Conservation (phyloP, 2,329 filamentous ascomycete genomes). For the Saccharata proteae region DNA sequence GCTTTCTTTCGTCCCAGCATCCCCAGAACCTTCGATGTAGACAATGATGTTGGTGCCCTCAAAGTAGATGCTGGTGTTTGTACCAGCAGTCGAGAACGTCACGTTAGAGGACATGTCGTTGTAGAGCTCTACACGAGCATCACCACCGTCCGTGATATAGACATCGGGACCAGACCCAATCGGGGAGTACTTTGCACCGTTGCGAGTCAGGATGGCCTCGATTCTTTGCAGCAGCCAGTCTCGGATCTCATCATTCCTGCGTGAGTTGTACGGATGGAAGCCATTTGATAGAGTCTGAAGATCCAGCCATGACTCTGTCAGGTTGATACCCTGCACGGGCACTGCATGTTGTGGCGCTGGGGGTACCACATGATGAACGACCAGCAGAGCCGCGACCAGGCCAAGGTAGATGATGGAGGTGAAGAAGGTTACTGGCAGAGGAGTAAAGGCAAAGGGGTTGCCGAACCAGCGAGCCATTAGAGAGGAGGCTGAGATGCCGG, state of each 20-base stretch:
- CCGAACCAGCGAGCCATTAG: too few species aligned
- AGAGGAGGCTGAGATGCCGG: too few species aligned
- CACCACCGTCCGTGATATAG: slow-evolving; percentile 17
- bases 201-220: slow-evolving; percentile 53
- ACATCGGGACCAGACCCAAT: too few species aligned
- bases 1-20: slow-evolving; percentile 34
- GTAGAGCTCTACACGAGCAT: slow-evolving; percentile 49
- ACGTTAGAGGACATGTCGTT: slow-evolving; percentile 71
- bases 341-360: slow-evolving; percentile 13
- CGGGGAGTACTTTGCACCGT: slow-evolving; percentile 38
- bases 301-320: slow-evolving; percentile 79
- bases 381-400: slow-evolving; percentile 58
- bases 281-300: slow-evolving; percentile 60
- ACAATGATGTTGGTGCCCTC: slow-evolving; percentile 88
- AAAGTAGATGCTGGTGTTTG: slow-evolving; percentile 56
- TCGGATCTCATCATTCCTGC: slow-evolving; percentile 67
- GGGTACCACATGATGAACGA: slow-evolving; percentile 67
- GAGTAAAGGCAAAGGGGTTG: slow-evolving; percentile 59
- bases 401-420: slow-evolving; percentile 65
- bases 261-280: slow-evolving; percentile 85
- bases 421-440: slow-evolving; percentile 70
- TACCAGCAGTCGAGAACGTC: slow-evolving; percentile 47
- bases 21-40: slow-evolving; percentile 73
- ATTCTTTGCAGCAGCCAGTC: slow-evolving; percentile 63
- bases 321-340: slow-evolving; percentile 54